These are phyloP conservation scores for Ophiorrhiza pumila DNA, from an alignment of 257 asterid species.

Conservation along the genomic window DNA sequence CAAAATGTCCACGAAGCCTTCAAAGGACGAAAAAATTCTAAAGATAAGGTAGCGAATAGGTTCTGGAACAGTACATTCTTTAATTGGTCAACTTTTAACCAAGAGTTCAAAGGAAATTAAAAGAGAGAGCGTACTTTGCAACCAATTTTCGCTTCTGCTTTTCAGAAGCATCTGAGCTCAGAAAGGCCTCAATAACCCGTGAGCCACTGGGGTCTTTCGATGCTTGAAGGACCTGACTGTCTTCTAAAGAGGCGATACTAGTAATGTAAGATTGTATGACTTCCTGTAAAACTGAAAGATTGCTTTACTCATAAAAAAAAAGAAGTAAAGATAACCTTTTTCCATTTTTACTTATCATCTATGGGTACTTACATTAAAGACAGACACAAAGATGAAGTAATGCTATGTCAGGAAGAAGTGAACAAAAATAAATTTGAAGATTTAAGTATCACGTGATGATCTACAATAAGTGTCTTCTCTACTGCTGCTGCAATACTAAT, in stretches of 20 bases:
- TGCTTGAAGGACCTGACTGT: slow-evolving; percentile 53
- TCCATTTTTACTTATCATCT: neutral
- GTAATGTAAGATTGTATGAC: slow-evolving; percentile 53
- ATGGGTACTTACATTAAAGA: neutral
- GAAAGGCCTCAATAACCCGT: slow-evolving; percentile 90
- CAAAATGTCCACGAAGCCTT: slow-evolving; percentile 88
- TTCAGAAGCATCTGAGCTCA: slow-evolving; percentile 58
- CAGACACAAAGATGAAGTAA: neutral
- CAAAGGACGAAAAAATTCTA: slow-evolving; percentile 9
- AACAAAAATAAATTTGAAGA: neutral
- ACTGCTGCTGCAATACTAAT: neutral
- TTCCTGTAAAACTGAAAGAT: slow-evolving; percentile 41
- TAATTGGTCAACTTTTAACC: neutral
- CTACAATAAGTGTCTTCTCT: neutral
- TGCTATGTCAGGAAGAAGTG: neutral
- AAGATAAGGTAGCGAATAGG: neutral
- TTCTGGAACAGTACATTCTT: neutral
- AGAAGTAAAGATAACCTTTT: neutral
- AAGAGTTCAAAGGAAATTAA: slow-evolving; percentile 10
- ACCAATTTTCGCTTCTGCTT: slow-evolving; percentile 74
- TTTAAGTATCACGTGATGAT: neutral
- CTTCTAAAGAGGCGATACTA: slow-evolving; percentile 76
- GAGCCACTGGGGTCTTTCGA: slow-evolving; percentile 78
- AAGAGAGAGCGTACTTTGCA: slow-evolving; percentile 52
- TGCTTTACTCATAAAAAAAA: neutral